A percentile compares a stretch with the other conserved stretches of the same genome.
phyloP scores from a whole-genome alignment of 805 yeast species.

The Candida sphagnicola region DNA sequence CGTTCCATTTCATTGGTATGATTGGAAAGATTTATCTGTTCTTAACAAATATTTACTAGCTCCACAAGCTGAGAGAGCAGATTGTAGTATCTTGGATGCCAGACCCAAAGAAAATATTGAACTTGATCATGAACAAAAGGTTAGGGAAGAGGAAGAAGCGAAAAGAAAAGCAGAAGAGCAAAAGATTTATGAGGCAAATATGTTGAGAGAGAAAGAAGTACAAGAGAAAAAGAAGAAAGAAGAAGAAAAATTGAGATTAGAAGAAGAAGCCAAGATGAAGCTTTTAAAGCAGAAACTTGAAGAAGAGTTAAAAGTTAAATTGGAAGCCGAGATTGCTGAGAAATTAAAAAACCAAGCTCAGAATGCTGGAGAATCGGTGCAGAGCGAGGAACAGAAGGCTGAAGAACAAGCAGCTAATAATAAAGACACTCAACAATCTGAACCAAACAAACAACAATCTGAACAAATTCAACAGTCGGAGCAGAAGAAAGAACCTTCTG shows the following conservation, averaged over 20 bases:
- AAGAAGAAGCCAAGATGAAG: slow-evolving; percentile 8
- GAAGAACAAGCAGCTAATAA: slow-evolving; percentile 3
- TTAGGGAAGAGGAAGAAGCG: slow-evolving; percentile 5
- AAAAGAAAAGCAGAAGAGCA: slow-evolving; percentile 8
- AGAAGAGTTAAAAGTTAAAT: slow-evolving; percentile 3
- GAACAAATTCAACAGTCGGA: too few species aligned
- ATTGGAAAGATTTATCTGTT: slow-evolving; percentile 48
- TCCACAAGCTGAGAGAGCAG: slow-evolving; percentile 25
- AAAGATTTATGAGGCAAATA: neutral
- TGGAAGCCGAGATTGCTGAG: neutral
- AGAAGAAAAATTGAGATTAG: slow-evolving; percentile 8
- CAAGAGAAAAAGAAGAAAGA: slow-evolving; percentile 7
- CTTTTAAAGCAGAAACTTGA: slow-evolving; percentile 7
- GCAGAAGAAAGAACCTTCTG: neutral
- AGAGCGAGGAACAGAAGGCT: neutral
- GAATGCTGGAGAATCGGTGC: too few species aligned
- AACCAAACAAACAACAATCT: too few species aligned
- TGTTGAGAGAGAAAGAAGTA: slow-evolving; percentile 3
- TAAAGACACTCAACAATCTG: neutral
- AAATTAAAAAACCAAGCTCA: neutral
- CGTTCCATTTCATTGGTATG: slow-evolving; percentile 52
- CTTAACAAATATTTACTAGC: slow-evolving; percentile 30
- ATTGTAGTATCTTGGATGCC: slow-evolving; percentile 43
- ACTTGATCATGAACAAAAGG: slow-evolving; percentile 7
- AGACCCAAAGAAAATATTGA: slow-evolving; percentile 10